Evolutionary conservation across 148 eudicot genomes (phyloP), one percentile per base, ranked within the genome.

Genomic region (Nepenthes gracilis): DNA sequence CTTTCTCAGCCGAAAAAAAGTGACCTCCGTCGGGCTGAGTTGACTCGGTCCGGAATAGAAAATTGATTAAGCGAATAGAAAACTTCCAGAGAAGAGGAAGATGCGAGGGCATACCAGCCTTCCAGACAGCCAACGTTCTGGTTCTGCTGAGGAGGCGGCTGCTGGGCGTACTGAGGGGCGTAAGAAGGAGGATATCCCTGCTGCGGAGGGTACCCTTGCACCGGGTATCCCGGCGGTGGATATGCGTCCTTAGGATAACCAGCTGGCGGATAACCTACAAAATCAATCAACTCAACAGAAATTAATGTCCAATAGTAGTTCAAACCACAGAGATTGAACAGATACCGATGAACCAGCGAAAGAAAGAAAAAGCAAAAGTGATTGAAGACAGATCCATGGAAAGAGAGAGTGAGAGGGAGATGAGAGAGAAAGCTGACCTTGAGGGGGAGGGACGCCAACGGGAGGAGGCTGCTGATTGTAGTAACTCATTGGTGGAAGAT

Each of bases 381-480:
- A 40, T 40, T 40, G 45, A 4, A 40, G 45, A 3, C 35, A 9
- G 23, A 15, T 2, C 36, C 23, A 23, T 13, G 23, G 14, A 9
- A 49, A 37, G 14, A 6, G 15, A 43, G 6, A 5, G 10, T 14
- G 2, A 9, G 50, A 1, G 13, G 35, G 8, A n/a, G 14, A 43
- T 13, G 35, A 40, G 23, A 59, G 4, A 35, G 54, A 14, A 12
- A 11, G 38, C 2, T 7, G 10, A 80, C 97, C 94, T 86, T 90
- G 95, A 12, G 86, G 83, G 6, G 97, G 97, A 7, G 97, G 97
- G 2, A 70, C 86, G 23, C 96, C 96, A 47, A 85, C 85, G 3
- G 96, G 92, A 7, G 96, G 87, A 51, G 85, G 96, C 37, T 78
- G 77, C 68, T 83, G 87, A 64, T 75, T 80, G 83, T 90, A 90